Evolutionary conservation across 768 basidiomycete genomes (phyloP).

Genomic region (Suillus hirtellus): DNA sequence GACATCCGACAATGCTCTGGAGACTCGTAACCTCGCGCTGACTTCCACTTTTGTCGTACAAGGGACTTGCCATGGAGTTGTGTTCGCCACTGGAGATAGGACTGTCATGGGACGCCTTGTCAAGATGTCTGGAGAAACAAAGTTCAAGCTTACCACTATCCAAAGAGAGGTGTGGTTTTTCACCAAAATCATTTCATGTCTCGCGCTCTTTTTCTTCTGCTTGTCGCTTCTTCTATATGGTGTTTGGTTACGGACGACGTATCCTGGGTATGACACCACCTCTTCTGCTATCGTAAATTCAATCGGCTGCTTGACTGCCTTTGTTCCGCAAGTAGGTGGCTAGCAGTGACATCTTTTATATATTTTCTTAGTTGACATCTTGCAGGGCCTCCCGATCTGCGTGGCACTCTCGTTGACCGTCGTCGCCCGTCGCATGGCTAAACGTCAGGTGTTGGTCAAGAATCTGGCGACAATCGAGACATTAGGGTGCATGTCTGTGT

Average conservation of each 20-base stretch:
- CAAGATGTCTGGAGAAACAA: slow-evolving; percentile 43
- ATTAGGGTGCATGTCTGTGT: slow-evolving; percentile 58
- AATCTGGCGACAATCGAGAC: slow-evolving; percentile 68
- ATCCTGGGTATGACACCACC: slow-evolving; percentile 39
- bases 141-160: slow-evolving; percentile 30
- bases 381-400: slow-evolving; percentile 54
- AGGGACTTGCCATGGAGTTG: slow-evolving; percentile 49
- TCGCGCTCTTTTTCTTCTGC: slow-evolving; percentile 44
- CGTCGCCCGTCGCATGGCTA: slow-evolving; percentile 46
- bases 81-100: slow-evolving; percentile 49
- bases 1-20: slow-evolving; percentile 41
- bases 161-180: slow-evolving; percentile 33
- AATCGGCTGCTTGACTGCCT: slow-evolving; percentile 41
- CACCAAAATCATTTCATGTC: slow-evolving; percentile 53
- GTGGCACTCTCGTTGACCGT: slow-evolving; percentile 55
- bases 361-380: slow-evolving; percentile 45
- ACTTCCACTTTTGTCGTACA: slow-evolving; percentile 36
- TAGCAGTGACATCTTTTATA: slow-evolving; percentile 54
- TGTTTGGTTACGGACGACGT: slow-evolving; percentile 32
- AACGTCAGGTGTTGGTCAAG: slow-evolving; percentile 53
- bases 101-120: slow-evolving; percentile 48
- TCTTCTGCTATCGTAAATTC: slow-evolving; percentile 35
- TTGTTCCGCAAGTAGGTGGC: slow-evolving; percentile 41
- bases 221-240: slow-evolving; percentile 41
- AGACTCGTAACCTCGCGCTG: slow-evolving; percentile 57